phyloP scores from a whole-genome alignment of 768 basidiomycete species.

The Boletus vermiculosoides region DNA sequence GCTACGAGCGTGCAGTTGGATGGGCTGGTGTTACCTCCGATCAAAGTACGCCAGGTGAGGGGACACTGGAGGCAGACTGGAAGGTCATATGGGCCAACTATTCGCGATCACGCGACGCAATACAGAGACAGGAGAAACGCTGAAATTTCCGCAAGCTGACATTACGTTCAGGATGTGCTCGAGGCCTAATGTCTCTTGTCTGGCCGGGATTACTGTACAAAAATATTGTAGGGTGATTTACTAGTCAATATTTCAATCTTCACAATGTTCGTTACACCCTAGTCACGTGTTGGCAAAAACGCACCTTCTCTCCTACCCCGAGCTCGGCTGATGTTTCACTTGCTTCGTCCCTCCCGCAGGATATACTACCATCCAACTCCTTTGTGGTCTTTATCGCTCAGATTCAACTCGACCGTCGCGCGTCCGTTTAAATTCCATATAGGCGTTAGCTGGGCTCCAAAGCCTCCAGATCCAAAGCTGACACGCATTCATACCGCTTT shows the following conservation, averaged over 20 bases:
- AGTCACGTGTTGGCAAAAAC: constrained; percentile 22
- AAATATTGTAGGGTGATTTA: too few relatives aligned
- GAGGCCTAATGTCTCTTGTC: background rate
- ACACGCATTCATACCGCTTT: constrained; percentile 47
- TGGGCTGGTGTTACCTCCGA: constrained; percentile 57
- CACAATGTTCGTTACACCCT: too few relatives aligned
- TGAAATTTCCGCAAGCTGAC: background rate
- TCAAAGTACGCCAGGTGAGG: constrained; percentile 46
- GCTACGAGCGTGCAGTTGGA: constrained; percentile 65
- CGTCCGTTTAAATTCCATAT: constrained; percentile 72
- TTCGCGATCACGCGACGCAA: constrained; percentile 42
- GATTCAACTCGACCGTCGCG: constrained; percentile 28
- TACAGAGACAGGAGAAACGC: constrained; percentile 9
- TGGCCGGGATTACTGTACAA: background rate
- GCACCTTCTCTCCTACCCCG: background rate
- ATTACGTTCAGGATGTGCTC: background rate
- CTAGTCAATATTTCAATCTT: too few relatives aligned
- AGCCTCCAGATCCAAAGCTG: constrained; percentile 48
- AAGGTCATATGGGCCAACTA: constrained; percentile 59
- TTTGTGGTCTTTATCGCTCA: constrained; percentile 5
- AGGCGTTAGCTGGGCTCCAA: constrained; percentile 76
- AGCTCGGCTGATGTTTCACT: constrained; percentile 15
- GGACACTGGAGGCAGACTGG: constrained; percentile 61
- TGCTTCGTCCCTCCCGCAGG: constrained; percentile 2
- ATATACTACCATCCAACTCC: background rate